A percentile compares a stretch with the other conserved stretches of the same genome.
phyloP scores from a whole-genome alignment of 2,329 filamentous ascomycete genomes.

The Pyrenophora graminea region DNA sequence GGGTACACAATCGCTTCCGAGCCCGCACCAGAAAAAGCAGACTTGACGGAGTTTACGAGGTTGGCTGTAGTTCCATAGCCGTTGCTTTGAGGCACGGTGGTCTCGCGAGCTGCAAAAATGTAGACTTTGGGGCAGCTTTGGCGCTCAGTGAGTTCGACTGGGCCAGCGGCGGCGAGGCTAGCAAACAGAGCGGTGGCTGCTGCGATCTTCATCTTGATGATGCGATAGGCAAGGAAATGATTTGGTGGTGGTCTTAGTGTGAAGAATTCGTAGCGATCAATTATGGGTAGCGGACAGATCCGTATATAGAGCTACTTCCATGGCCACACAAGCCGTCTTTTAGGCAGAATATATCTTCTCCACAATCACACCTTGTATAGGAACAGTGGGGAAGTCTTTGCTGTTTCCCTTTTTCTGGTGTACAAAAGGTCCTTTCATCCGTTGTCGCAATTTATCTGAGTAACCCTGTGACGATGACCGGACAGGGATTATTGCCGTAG shows the following conservation, averaged over 20 bases:
- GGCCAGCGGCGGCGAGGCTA: constrained; percentile 42
- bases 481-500: constrained; percentile 32
- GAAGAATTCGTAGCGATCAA: constrained; percentile 14
- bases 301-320: constrained; percentile 23
- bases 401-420: constrained; percentile 18
- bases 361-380: constrained; percentile 22
- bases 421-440: constrained; percentile 40
- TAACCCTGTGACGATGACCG: constrained; percentile 29
- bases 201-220: constrained; percentile 37
- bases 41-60: constrained; percentile 48
- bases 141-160: constrained; percentile 43
- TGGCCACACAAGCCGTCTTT: constrained; percentile 17
- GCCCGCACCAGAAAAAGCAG: constrained; percentile 48
- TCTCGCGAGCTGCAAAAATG: constrained; percentile 52
- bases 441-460: constrained; percentile 35
- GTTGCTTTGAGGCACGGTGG: constrained; percentile 43
- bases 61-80: constrained; percentile 49
- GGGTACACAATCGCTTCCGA: constrained; percentile 53
- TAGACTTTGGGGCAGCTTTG: constrained; percentile 50
- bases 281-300: constrained; percentile 14
- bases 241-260: constrained; percentile 14
- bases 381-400: constrained; percentile 30
- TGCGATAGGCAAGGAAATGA: neutral
- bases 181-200: constrained; percentile 35
- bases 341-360: constrained; percentile 38